A percentile compares a stretch with the other conserved stretches of the same genome.
These are phyloP conservation scores for Diplosphaera chodatii DNA, from an alignment of 139 green algal species.

Conservation along the genomic window DNA sequence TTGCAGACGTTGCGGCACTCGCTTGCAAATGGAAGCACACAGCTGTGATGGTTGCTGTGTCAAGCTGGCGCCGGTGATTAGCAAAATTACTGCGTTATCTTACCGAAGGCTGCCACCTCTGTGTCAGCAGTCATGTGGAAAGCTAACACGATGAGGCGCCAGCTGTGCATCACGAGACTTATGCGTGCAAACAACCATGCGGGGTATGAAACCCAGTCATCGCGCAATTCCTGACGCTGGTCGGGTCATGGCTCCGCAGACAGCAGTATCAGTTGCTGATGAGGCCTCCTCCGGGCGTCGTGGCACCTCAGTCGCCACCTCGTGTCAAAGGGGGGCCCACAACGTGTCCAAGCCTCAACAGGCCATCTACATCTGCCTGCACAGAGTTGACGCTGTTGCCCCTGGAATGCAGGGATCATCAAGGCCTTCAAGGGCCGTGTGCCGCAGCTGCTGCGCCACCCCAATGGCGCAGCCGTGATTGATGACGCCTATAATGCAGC, in stretches of 20 bases:
- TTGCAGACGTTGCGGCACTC: no score
- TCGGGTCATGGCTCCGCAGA: conserved; percentile 53
- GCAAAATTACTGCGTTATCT: conserved; percentile 65
- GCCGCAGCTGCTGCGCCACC: conserved; percentile 74
- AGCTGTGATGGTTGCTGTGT: no score
- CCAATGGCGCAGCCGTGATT: conserved; percentile 67
- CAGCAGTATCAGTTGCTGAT: conserved; percentile 15
- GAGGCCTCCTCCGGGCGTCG: neutral
- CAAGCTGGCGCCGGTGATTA: conserved; percentile 32
- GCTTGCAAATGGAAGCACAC: no score
- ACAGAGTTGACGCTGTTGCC: neutral
- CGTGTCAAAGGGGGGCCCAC: neutral
- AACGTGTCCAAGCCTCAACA: no score
- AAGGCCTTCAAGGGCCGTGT: conserved; percentile 62
- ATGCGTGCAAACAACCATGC: neutral
- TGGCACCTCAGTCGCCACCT: neutral
- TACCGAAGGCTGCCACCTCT: conserved; percentile 16
- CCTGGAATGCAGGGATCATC: conserved; percentile 43
- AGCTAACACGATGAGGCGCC: conserved; percentile 22
- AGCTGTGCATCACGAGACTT: no score
- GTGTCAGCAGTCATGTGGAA: neutral
- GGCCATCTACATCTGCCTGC: neutral
- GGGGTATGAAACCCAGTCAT: conserved; percentile 45
- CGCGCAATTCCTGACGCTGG: neutral
- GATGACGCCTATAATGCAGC: conserved; percentile 68